A percentile compares a stretch with the other conserved stretches of the same genome.
Conservation (phyloP, 2,329 filamentous ascomycete genomes). For the Fusarium sp. region DNA sequence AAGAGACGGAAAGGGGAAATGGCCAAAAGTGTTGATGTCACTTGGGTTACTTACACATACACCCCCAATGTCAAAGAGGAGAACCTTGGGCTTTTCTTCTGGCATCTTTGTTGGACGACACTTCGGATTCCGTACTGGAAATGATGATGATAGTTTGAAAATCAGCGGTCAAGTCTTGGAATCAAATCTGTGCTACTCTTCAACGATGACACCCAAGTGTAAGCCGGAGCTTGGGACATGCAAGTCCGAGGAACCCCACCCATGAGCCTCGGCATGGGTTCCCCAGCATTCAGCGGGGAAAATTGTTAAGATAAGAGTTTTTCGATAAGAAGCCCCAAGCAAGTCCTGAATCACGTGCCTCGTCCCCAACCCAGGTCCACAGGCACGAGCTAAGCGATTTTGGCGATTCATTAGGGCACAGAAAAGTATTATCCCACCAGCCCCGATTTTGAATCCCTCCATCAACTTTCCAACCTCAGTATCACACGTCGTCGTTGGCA, state of each 20-base stretch:
- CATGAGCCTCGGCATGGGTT: slow-evolving; percentile 37
- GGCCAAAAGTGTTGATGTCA: not conserved
- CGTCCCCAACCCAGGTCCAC: slow-evolving; percentile 53
- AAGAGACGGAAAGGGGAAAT: not conserved
- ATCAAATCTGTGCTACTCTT: not conserved
- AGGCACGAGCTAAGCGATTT: slow-evolving; percentile 35
- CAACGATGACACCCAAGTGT: not conserved
- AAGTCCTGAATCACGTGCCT: slow-evolving; percentile 46
- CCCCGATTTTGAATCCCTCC: slow-evolving; percentile 43
- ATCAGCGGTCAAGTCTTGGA: slow-evolving; percentile 3
- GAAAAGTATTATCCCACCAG: slow-evolving; percentile 51
- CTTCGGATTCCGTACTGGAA: not conserved
- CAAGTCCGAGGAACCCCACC: slow-evolving; percentile 19
- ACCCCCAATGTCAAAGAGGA: slow-evolving; percentile 95
- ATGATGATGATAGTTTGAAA: slow-evolving; percentile 24
- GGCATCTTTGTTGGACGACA: slow-evolving; percentile 8
- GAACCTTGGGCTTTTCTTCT: slow-evolving; percentile 70
- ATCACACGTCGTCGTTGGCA: slow-evolving; percentile 55
- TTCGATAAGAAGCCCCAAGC: not conserved
- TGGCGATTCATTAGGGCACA: slow-evolving; percentile 52
- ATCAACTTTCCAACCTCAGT: slow-evolving; percentile 50
- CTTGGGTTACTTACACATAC: slow-evolving; percentile 80
- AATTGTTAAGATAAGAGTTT: slow-evolving; percentile 23
- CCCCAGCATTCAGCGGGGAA: slow-evolving; percentile 12
- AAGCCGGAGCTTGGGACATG: slow-evolving; percentile 4